These are phyloP conservation scores for Spinacia oleracea DNA, from an alignment of 179 eudicot genomes.

Conservation along the genomic window DNA sequence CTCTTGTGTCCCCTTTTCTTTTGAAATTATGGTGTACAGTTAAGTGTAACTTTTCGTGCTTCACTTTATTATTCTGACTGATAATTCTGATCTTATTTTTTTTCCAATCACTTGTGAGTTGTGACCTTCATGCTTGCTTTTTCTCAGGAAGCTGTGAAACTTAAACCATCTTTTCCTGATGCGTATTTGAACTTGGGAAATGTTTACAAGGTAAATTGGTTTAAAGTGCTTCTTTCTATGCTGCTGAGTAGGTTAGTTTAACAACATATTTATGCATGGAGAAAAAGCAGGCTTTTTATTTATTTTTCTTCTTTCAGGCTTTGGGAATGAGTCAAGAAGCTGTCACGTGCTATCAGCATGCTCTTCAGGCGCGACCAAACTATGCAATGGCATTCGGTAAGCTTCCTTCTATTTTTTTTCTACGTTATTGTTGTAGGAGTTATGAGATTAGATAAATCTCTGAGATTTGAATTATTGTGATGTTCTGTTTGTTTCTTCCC, in stretches of 20 bases:
- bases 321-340: constrained; percentile 85
- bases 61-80: neutral
- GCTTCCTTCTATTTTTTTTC: constrained; percentile 24
- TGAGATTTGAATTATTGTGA: neutral
- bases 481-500: neutral
- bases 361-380: constrained; percentile 84
- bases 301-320: constrained; percentile 56
- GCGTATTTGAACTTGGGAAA: constrained; percentile 85
- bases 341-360: constrained; percentile 73
- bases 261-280: constrained; percentile 12
- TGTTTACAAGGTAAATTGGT: constrained; percentile 77
- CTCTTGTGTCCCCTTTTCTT: neutral
- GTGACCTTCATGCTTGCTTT: constrained; percentile 2
- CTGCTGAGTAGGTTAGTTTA: constrained; percentile 17
- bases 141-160: constrained; percentile 83
- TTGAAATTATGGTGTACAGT: neutral
- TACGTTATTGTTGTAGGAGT: neutral
- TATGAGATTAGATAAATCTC: neutral
- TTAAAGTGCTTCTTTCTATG: constrained; percentile 17
- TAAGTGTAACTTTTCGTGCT: neutral
- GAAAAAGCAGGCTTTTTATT: neutral
- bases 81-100: neutral
- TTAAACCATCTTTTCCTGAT: constrained; percentile 84
- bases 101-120: neutral
- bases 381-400: constrained; percentile 92